phyloP scores from a whole-genome alignment of 2,329 filamentous ascomycete genomes.

The Hawksworthiomyces lignivorus region DNA sequence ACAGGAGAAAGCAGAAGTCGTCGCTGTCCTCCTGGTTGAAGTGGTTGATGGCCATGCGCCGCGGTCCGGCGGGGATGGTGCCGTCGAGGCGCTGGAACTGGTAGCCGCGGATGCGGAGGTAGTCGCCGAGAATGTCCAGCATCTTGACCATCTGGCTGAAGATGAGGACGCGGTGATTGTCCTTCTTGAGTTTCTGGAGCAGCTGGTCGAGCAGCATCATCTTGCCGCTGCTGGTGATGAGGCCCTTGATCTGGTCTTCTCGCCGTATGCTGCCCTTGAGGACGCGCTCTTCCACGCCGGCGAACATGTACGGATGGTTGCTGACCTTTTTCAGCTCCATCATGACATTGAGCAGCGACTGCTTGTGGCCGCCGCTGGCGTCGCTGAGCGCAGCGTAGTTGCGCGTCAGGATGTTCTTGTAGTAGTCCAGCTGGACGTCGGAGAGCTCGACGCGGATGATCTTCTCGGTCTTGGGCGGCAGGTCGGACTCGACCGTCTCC shows the following conservation, averaged over 20 bases:
- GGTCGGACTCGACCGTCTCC: conserved; percentile 91
- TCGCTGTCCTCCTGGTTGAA: conserved; percentile 96
- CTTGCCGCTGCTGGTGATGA: conserved; percentile 96
- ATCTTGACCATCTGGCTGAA: conserved; percentile 99
- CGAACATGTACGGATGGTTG: conserved; percentile 98
- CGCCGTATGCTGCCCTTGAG: conserved; percentile 71
- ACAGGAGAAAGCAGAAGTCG: conserved; percentile 93
- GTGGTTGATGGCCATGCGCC: conserved; percentile 92
- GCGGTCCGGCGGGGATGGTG: conserved; percentile 80
- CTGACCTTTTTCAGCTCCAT: conserved; percentile 99
- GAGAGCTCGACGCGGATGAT: conserved; percentile 97
- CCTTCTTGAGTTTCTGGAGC: conserved; percentile 85
- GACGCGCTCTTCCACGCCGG: conserved; percentile 84
- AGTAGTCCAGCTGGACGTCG: conserved; percentile 94
- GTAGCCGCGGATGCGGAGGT: conserved; percentile 86
- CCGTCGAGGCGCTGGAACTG: conserved; percentile 92
- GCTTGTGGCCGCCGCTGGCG: conserved; percentile 83
- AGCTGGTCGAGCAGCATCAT: conserved; percentile 98
- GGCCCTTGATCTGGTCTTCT: conserved; percentile 83
- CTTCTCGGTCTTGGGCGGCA: conserved; percentile 96
- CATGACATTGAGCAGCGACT: conserved; percentile 94
- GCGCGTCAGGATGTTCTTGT: conserved; percentile 95
- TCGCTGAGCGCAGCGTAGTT: conserved; percentile 94
- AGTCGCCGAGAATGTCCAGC: conserved; percentile 92
- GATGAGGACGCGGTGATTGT: conserved; percentile 91